Conservation (phyloP, 805 yeast species). For the Candida chauliodis region DNA sequence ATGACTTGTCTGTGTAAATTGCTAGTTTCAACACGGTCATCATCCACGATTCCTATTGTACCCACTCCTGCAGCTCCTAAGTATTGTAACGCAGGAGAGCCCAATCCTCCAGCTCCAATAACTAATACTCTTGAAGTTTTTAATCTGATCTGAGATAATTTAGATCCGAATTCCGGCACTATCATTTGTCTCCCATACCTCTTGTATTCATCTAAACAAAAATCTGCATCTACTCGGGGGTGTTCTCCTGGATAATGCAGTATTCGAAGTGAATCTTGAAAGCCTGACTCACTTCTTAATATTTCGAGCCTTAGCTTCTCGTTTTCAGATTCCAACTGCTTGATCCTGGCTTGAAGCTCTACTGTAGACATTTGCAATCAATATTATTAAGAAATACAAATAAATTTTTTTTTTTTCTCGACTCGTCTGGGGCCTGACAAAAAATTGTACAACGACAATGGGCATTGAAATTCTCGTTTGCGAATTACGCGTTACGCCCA, state of each 20-base stretch:
- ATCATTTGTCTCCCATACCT: conserved; percentile 95
- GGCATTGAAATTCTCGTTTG: too few relatives aligned
- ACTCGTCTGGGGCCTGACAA: too few relatives aligned
- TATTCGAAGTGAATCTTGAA: too few relatives aligned
- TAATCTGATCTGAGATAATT: conserved; percentile 51
- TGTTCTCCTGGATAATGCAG: background rate
- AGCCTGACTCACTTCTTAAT: too few relatives aligned
- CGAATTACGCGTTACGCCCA: too few relatives aligned
- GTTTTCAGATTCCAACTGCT: conserved; percentile 17
- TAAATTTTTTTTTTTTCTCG: too few relatives aligned
- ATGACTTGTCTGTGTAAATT: conserved; percentile 88
- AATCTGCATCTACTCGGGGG: conserved; percentile 11
- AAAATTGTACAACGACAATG: too few relatives aligned
- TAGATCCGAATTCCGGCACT: conserved; percentile 71
- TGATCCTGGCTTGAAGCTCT: conserved; percentile 21
- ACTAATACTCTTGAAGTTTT: conserved; percentile 63
- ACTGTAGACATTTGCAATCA: conserved; percentile 13
- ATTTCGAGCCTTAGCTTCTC: conserved; percentile 10
- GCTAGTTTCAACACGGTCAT: conserved; percentile 78
- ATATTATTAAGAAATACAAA: too few relatives aligned
- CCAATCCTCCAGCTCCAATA: conserved; percentile 96
- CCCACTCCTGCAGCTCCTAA: conserved; percentile 89
- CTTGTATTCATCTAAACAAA: conserved; percentile 61
- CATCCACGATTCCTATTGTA: conserved; percentile 78
- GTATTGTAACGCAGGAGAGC: conserved; percentile 86